Evolutionary conservation across 164 flowering plant genomes (phyloP).

Genomic region (Litsea cubeba): DNA sequence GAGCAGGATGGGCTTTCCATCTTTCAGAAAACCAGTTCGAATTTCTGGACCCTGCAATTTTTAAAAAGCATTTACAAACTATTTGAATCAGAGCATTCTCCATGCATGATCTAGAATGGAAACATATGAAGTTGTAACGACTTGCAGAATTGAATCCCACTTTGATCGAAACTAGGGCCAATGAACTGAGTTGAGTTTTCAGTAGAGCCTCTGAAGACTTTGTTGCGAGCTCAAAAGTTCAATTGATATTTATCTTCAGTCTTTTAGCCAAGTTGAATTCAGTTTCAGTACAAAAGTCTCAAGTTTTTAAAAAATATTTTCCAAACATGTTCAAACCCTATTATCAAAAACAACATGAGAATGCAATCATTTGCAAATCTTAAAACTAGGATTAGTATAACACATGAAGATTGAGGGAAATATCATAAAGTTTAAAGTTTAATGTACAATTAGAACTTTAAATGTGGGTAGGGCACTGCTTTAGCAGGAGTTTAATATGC

Average conservation of each 20-base stretch:
- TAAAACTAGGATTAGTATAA: too few relatives aligned
- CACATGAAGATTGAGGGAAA: too few relatives aligned
- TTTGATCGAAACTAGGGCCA: neutral
- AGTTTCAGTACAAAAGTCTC: neutral
- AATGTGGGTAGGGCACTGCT: too few relatives aligned
- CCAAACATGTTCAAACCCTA: too few relatives aligned
- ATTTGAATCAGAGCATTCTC: neutral
- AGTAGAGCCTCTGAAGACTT: neutral
- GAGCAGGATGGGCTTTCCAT: conserved; percentile 57
- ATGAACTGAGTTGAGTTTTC: neutral
- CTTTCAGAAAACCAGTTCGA: conserved; percentile 69
- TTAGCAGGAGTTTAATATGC: too few relatives aligned
- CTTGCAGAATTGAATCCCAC: neutral
- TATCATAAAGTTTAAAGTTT: too few relatives aligned
- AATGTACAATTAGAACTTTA: too few relatives aligned
- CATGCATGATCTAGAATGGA: neutral
- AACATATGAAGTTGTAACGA: neutral
- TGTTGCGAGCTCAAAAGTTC: neutral
- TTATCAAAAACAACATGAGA: too few relatives aligned
- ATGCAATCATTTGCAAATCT: too few relatives aligned
- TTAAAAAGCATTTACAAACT: neutral
- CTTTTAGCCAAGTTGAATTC: neutral
- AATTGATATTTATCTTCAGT: neutral
- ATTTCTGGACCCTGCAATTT: conserved; percentile 65
- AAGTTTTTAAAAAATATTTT: too few relatives aligned